These are phyloP conservation scores for Bryum argenteum DNA, from an alignment of 225 moss, liverwort and hornwort genomes.

Conservation along the genomic window DNA sequence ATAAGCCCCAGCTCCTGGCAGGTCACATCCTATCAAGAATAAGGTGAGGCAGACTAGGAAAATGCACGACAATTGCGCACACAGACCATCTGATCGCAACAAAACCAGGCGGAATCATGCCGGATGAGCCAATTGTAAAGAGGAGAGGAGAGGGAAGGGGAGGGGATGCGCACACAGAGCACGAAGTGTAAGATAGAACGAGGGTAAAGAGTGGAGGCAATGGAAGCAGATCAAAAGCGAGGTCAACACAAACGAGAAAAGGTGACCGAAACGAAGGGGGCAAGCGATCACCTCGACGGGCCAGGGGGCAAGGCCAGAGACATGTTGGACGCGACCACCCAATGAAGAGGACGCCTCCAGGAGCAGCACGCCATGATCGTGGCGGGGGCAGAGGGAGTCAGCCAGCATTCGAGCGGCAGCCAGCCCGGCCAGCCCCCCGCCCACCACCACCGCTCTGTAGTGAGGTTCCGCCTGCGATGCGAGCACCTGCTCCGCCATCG, in stretches of 20 bases:
- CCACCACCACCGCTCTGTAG: slow-evolving; percentile 71
- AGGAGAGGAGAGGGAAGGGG: too few relatives aligned
- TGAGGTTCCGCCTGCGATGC: neutral
- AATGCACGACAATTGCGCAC: neutral
- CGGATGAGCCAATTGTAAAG: too few relatives aligned
- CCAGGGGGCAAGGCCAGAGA: slow-evolving; percentile 80
- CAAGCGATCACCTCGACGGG: slow-evolving; percentile 67
- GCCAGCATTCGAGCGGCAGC: slow-evolving; percentile 72
- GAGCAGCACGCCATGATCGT: slow-evolving; percentile 49
- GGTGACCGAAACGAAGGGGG: neutral
- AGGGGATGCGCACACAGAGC: slow-evolving; percentile 4
- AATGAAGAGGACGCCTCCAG: slow-evolving; percentile 66
- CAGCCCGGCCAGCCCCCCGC: slow-evolving; percentile 80
- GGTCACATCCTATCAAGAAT: neutral
- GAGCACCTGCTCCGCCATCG: neutral
- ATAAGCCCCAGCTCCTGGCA: neutral
- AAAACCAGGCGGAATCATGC: too few relatives aligned
- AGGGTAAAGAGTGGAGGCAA: neutral
- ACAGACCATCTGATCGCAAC: neutral
- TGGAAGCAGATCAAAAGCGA: neutral
- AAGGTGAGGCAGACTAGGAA: neutral
- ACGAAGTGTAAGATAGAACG: neutral
- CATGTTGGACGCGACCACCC: slow-evolving; percentile 73
- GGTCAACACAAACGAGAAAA: neutral
- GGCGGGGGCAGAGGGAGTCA: slow-evolving; percentile 31